A percentile compares a stretch with the other conserved stretches of the same genome.
phyloP scores from a whole-genome alignment of 371 early-diverging fungal species.

The Apophysomyces sp. region DNA sequence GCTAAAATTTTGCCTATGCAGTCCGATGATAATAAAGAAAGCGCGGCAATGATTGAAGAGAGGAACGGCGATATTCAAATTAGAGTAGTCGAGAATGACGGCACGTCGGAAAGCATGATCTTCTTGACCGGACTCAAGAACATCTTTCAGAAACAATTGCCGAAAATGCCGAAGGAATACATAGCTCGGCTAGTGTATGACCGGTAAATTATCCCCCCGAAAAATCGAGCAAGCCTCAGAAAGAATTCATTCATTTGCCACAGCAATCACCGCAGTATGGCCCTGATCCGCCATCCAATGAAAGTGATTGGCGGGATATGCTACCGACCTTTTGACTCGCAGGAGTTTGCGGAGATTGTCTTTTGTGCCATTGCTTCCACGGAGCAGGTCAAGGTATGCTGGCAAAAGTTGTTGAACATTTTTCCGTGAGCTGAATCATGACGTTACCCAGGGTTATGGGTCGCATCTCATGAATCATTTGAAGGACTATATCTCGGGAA shows the following conservation, averaged over 20 bases:
- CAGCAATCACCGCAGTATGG: constrained; percentile 85
- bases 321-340: constrained; percentile 88
- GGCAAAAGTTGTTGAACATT: constrained; percentile 8
- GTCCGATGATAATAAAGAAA: constrained; percentile 3
- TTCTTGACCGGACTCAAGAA: constrained; percentile 92
- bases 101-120: constrained; percentile 73
- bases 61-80: constrained; percentile 68
- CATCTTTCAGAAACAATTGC: constrained; percentile 98
- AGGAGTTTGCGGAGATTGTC: constrained; percentile 98
- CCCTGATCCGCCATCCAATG: constrained; percentile 52
- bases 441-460: constrained; percentile 81
- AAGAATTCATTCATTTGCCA: not conserved
- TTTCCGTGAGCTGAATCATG: not conserved
- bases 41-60: constrained; percentile 17
- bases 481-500: constrained; percentile 82
- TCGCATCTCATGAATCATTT: constrained; percentile 92
- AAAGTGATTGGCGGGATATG: constrained; percentile 97
- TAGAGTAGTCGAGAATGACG: constrained; percentile 79
- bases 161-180: constrained; percentile 99
- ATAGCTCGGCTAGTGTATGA: constrained; percentile 98
- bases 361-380: constrained; percentile 96
- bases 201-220: constrained; percentile 39
- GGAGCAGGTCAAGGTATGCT: constrained; percentile 91
- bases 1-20: not conserved
- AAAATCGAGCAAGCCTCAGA: not conserved